Evolutionary conservation across 805 yeast genomes (phyloP).

Genomic region (Kodamaea kaohsiungensis): DNA sequence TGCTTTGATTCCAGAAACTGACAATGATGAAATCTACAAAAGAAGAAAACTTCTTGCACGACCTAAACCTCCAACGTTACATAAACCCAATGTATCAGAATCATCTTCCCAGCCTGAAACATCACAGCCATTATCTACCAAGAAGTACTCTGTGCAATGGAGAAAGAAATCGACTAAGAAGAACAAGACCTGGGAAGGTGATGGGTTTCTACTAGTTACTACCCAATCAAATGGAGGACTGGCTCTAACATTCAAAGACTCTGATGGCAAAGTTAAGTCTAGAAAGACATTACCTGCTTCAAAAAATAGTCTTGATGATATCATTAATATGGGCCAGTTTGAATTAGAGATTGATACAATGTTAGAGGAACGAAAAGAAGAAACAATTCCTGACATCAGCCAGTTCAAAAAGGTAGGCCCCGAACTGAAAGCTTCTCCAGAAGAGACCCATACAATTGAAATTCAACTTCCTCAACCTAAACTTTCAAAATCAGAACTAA

Average conservation of each 20-base stretch:
- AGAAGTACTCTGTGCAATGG: conserved; percentile 48
- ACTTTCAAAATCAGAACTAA: not conserved
- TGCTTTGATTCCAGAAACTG: not conserved
- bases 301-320: conserved; percentile 16
- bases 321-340: conserved; percentile 52
- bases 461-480: not conserved
- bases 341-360: conserved; percentile 61
- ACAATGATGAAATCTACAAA: conserved; percentile 1
- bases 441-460: not conserved
- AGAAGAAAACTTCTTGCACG: conserved; percentile 3
- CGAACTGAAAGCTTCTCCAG: not conserved
- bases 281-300: conserved; percentile 10
- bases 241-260: conserved; percentile 11
- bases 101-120: not conserved
- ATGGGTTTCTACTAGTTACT: conserved; percentile 57
- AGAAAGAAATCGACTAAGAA: conserved; percentile 74
- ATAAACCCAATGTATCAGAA: not conserved
- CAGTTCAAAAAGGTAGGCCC: not conserved
- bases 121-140: not conserved
- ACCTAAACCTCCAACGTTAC: not conserved
- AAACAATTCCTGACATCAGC: not conserved
- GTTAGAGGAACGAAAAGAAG: not conserved
- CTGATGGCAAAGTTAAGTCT: conserved; percentile 10
- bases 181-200: conserved; percentile 94
- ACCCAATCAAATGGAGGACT: not conserved